These are phyloP conservation scores for Grosmannia huntii DNA, from an alignment of 2,329 filamentous ascomycete genomes.

Conservation along the genomic window DNA sequence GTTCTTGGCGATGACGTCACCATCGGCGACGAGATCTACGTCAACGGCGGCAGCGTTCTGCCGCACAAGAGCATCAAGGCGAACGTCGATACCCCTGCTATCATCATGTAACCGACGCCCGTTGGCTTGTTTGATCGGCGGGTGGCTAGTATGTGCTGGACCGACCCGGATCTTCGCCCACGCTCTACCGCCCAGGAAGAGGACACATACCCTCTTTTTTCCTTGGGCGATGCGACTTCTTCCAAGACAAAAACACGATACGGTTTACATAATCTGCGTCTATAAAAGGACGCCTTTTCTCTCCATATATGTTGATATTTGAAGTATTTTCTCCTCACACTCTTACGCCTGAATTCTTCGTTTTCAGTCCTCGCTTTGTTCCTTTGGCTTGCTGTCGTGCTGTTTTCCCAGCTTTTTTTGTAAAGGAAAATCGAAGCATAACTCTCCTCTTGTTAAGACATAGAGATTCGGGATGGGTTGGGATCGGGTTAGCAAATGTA, in stretches of 20 bases:
- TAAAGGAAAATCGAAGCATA: not conserved
- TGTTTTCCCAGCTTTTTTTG: not conserved
- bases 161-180: not conserved
- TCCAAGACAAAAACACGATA: not conserved
- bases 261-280: constrained; percentile 1
- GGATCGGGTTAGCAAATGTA: not conserved
- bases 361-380: not conserved
- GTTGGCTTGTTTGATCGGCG: not conserved
- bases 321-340: not conserved
- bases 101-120: constrained; percentile 47
- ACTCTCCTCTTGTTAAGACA: not conserved
- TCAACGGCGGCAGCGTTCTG: constrained; percentile 89
- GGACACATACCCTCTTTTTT: not conserved
- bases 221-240: not conserved
- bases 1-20: constrained; percentile 95
- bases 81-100: constrained; percentile 74
- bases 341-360: not conserved
- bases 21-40: constrained; percentile 95
- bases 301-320: not conserved
- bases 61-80: constrained; percentile 99
- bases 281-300: not conserved
- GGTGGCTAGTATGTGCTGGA: not conserved
- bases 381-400: not conserved
- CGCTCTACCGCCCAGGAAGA: not conserved
- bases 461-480: constrained; percentile 1